Percentiles rank a stretch among this genome's conserved stretches.
phyloP scores from a whole-genome alignment of 2,329 filamentous ascomycete species.

The Cladosporium oxysporum region DNA sequence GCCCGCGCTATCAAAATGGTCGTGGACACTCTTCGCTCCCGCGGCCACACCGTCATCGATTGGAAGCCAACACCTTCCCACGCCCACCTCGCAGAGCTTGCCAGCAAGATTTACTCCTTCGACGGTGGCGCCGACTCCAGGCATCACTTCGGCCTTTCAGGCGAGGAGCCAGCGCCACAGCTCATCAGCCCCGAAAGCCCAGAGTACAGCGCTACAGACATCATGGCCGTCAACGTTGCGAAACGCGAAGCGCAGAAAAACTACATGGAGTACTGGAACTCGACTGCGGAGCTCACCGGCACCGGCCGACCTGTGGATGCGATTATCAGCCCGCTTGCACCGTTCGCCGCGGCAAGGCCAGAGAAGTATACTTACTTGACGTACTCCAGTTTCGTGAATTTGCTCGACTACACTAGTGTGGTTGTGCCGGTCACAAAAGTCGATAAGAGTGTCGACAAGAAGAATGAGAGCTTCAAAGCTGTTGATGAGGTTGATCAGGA shows the following conservation, averaged over 20 bases:
- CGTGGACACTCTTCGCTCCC: conserved; percentile 49
- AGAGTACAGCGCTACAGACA: conserved; percentile 45
- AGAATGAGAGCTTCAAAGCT: conserved; percentile 38
- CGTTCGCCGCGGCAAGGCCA: conserved; percentile 52
- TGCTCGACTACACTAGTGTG: conserved; percentile 58
- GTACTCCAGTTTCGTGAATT: conserved; percentile 52
- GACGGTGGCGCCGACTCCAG: conserved; percentile 56
- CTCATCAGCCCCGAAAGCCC: conserved; percentile 41
- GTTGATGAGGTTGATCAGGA: conserved; percentile 44
- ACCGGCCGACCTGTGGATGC: conserved; percentile 55
- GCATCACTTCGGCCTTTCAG: conserved; percentile 55
- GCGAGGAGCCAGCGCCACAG: conserved; percentile 54
- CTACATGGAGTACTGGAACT: conserved; percentile 67
- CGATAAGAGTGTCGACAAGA: conserved; percentile 52
- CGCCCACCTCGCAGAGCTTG: conserved; percentile 37
- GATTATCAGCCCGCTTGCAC: conserved; percentile 53
- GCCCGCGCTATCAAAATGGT: conserved; percentile 55
- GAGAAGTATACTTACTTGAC: conserved; percentile 51
- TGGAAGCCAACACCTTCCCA: conserved; percentile 59
- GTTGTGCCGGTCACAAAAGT: conserved; percentile 59
- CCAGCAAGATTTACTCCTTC: conserved; percentile 43
- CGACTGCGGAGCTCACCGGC: conserved; percentile 52
- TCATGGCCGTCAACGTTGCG: conserved; percentile 53
- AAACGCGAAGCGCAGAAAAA: conserved; percentile 58
- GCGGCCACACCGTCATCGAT: conserved; percentile 60